Evolutionary conservation across 805 yeast species (phyloP), one percentile per base, ranked within the genome.

Genomic region (Lipomyces spencermartinsiae): DNA sequence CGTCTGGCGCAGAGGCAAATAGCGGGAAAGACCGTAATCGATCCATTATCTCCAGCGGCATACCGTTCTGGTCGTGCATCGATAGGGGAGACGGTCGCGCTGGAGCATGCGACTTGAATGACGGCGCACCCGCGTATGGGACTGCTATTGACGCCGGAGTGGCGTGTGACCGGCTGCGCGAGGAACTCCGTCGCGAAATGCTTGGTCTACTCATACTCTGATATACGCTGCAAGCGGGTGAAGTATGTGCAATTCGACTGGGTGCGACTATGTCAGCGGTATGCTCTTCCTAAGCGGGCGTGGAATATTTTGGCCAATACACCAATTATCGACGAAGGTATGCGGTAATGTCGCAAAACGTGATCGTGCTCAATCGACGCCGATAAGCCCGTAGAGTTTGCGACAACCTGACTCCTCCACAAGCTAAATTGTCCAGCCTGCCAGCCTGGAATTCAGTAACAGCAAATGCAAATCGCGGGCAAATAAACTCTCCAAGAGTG

Each of bases 1-100:
- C 79, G 39, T 81, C 83, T 9, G 94, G 93, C 0, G 94, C 94
- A 62, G 83, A 82, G 67, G 82, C 83, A 80, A 89, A 89, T 37
- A 90, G 80, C 0, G 92, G 86, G 76, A 89, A 88, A n/a, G 83
- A 83, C 60, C 84, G 80, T 53, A 89, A 79, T 49, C 84, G 79
- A 61, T 82, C 83, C 71, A 87, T 75, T n/a, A 89, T 80, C 64
- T 83, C 86, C 1, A 86, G 83, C 0, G 92, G 92, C 73, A 74
- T 61, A 16, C 74, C 75, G 35, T 66, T 68, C 60, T 63, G 71
- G 31, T 66, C 68, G 56, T 69, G 66, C 4, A 66, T 64, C 16
- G 72, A 61, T 4, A 73, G 62, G n/a, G 75, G 74, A 16, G 74
- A 72, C n/a, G 73, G 72, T 9, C 70, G 59, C 4, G 34, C 63